These are phyloP conservation scores for Elsinoe fawcettii DNA, from an alignment of 2,329 filamentous ascomycete species.

Conservation along the genomic window DNA sequence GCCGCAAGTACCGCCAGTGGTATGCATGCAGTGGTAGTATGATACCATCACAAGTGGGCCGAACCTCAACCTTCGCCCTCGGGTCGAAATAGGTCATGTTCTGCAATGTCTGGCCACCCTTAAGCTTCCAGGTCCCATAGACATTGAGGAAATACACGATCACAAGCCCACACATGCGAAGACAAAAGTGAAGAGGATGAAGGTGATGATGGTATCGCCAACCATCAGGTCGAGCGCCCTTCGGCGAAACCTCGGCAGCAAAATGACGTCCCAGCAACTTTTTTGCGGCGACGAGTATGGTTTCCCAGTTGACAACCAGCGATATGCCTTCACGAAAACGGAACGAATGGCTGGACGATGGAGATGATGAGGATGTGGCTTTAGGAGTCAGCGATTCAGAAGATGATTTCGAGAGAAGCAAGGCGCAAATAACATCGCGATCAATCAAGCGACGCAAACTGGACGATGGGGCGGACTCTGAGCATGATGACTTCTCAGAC, in stretches of 20 bases:
- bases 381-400: constrained; percentile 36
- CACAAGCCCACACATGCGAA: too few relatives aligned
- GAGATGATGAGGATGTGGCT: constrained; percentile 36
- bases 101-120: too few relatives aligned
- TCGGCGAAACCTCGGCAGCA: constrained; percentile 10
- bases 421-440: constrained; percentile 46
- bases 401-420: constrained; percentile 51
- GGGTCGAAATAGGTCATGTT: too few relatives aligned
- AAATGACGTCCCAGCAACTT: constrained; percentile 7
- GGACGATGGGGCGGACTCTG: constrained; percentile 32
- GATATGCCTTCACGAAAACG: constrained; percentile 61
- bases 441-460: constrained; percentile 56
- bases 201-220: too few relatives aligned
- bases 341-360: constrained; percentile 60
- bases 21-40: too few relatives aligned
- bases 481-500: constrained; percentile 21
- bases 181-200: too few relatives aligned
- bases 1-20: too few relatives aligned
- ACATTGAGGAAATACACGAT: too few relatives aligned
- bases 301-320: not conserved
- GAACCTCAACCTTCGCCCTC: too few relatives aligned
- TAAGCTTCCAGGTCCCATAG: too few relatives aligned
- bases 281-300: not conserved
- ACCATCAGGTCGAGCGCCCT: not conserved
- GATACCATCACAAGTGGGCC: too few relatives aligned